Evolutionary conservation across 306 rosid species (phyloP), one percentile per base, ranked within the genome.

Genomic region (Begonia fuchsioides): DNA sequence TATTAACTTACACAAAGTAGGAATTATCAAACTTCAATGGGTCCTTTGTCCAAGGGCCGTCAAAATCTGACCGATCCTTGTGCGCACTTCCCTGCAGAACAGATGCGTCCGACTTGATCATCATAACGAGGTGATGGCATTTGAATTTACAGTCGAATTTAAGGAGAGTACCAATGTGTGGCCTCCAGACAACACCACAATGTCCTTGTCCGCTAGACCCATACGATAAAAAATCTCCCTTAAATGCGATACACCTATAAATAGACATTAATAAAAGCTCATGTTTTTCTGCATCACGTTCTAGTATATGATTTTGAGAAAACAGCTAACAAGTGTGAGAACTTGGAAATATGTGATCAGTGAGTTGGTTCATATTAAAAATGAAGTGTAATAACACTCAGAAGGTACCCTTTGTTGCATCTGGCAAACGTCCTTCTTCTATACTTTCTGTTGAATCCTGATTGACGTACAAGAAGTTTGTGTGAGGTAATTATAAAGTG

Each of bases 111-210:
- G 55, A 13, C 39, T 13, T 1, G 44, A 41, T 52, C 20, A n/a
- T 8, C 44, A 20, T 46, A 38, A 11, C 39, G 9, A 11, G 44
- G 9, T 19, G 11, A 49, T 10, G 8, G 17, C 47, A 47, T 32
- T 14, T 38, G 54, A 4, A n/a, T 32, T 3, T 17, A 32, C 35
- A 11, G 58, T 64, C 45, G 38, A 56, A 51, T 32, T 38, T 40
- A 47, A 43, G 17, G 12, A 61, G 51, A 56, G 56, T 68, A 85
- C 98, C 87, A 90, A 54, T 41, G 94, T 90, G 65, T 90, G 98
- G 46, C 83, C 95, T 58, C 98, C 98, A 9, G 98, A 85, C 3
- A 90, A 71, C 5, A 62, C 95, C 60, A 81, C 98, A 15, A 85
- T 81, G 76, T 90, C 95, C 70, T 43, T 71, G 70, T 85, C 87